phyloP scores from a whole-genome alignment of 768 basidiomycete genomes.

The Scleroderma bovista region DNA sequence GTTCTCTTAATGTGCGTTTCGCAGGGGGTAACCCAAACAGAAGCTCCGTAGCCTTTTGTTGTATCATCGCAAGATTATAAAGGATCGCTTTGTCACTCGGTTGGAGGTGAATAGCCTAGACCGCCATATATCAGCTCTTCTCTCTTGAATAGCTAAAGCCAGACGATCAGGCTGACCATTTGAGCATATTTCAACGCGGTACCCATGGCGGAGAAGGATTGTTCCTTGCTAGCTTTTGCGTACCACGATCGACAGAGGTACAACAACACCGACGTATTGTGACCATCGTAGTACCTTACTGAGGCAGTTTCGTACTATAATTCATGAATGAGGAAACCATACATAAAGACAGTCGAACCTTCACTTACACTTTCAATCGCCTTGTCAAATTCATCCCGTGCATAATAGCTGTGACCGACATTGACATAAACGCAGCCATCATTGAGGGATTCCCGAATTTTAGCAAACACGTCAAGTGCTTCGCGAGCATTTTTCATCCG shows the following conservation, averaged over 20 bases:
- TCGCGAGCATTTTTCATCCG: conserved; percentile 74
- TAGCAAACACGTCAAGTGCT: conserved; percentile 83
- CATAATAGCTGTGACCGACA: conserved; percentile 94
- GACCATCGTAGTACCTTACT: conserved; percentile 64
- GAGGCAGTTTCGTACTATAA: conserved; percentile 89
- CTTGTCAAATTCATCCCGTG: conserved; percentile 88
- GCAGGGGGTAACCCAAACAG: conserved; percentile 65
- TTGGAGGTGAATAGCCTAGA: conserved; percentile 84
- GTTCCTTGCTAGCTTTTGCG: conserved; percentile 87
- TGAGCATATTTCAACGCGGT: conserved; percentile 83
- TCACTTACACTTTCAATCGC: conserved; percentile 88
- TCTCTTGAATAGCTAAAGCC: background rate
- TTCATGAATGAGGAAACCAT: background rate
- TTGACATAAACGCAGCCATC: conserved; percentile 89
- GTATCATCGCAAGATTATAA: conserved; percentile 98
- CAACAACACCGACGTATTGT: conserved; percentile 70
- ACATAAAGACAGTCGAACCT: background rate
- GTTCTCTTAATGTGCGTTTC: conserved; percentile 77
- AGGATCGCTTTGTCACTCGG: conserved; percentile 86
- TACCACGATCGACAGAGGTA: conserved; percentile 94
- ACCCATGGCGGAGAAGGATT: conserved; percentile 75
- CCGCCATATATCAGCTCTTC: background rate
- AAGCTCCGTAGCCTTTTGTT: conserved; percentile 93
- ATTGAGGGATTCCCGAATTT: conserved; percentile 81
- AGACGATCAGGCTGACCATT: conserved; percentile 40